Base-by-base conservation (phyloP, 2,329 filamentous ascomycete genomes). In the Exophiala calicioides region DNA sequence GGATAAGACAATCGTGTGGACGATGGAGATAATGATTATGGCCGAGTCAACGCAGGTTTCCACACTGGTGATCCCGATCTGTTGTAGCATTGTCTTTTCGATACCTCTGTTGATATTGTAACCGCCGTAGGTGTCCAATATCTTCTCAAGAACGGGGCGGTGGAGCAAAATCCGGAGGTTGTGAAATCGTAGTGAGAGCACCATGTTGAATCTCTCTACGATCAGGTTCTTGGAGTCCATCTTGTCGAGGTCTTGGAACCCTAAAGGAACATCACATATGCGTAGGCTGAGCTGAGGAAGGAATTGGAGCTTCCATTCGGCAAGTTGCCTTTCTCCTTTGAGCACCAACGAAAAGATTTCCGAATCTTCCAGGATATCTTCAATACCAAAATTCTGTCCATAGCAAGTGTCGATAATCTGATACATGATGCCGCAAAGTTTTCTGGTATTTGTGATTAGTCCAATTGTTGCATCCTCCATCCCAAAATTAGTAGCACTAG, bases 351-450 rank as follows among this genome's bases (percentile, higher is more conserved):
- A 62, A 3, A 68, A 60, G 0, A 62, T 60, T 7, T 63, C 60
- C 6, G 60, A 44, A 1, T 61, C 58, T 2, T 53, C 58, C 2
- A 58, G 50, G 1, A 56, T 46, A 0, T 47, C 32, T 6, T 62
- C 65, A 20, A 62, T 65, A 4, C 67, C 72, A 2, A 76, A 60
- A 35, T 76, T 76, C 40, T 66, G 65, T 6, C 66, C 71, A 43
- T 75, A 76, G 7, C 70, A 60, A 1, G 56, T 56, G 20, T 74
- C 67, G 7, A 76, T 61, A 6, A 71, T 58, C n/a, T 60, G 58
- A 31, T 58, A 59, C 36, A 65, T 58, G 8, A 60, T 50, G 32
- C 59, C 60, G 43, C 68, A 65, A 2, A 66, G 47, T n/a, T 60
- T 59, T 34, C 59, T 62, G 12, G 10, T 24, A 13, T 19, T 10